These are phyloP conservation scores for Rosa multiflora DNA, from an alignment of 306 rosid species.

Conservation along the genomic window DNA sequence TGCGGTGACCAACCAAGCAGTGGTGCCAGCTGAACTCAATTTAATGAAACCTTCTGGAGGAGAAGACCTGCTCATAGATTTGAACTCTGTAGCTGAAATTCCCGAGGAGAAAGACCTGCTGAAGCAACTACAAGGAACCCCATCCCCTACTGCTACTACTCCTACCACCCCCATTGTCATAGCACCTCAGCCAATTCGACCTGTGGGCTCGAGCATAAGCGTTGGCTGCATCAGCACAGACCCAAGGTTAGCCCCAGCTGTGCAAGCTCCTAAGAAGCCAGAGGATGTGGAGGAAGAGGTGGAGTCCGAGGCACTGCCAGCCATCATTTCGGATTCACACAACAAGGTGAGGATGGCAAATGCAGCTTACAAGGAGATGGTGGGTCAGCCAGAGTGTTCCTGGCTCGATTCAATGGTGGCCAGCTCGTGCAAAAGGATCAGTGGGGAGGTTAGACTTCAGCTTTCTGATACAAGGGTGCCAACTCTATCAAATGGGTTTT, in stretches of 20 bases:
- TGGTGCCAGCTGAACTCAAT: constrained; percentile 27
- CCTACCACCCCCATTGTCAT: constrained; percentile 36
- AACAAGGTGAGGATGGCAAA: constrained; percentile 76
- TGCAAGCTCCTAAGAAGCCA: constrained; percentile 33
- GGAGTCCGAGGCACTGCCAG: constrained; percentile 69
- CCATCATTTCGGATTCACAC: constrained; percentile 73
- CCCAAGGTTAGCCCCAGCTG: neutral
- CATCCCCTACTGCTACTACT: constrained; percentile 12
- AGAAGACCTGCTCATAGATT: constrained; percentile 36
- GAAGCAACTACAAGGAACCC: constrained; percentile 46
- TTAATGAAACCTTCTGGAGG: constrained; percentile 18
- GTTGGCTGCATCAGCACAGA: constrained; percentile 62
- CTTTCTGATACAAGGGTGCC: constrained; percentile 50
- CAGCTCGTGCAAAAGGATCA: constrained; percentile 57
- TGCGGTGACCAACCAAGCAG: neutral
- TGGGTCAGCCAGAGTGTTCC: constrained; percentile 83
- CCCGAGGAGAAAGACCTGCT: constrained; percentile 73
- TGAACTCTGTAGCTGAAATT: constrained; percentile 42
- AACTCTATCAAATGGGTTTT: constrained; percentile 61
- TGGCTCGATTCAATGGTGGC: constrained; percentile 73
- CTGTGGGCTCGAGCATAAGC: constrained; percentile 64
- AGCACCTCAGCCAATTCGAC: constrained; percentile 77
- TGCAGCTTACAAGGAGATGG: constrained; percentile 83
- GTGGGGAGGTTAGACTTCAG: constrained; percentile 70
- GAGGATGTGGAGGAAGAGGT: constrained; percentile 65